These are phyloP conservation scores for Nemania bipapillata DNA, from an alignment of 2,329 filamentous ascomycete genomes.

Conservation along the genomic window DNA sequence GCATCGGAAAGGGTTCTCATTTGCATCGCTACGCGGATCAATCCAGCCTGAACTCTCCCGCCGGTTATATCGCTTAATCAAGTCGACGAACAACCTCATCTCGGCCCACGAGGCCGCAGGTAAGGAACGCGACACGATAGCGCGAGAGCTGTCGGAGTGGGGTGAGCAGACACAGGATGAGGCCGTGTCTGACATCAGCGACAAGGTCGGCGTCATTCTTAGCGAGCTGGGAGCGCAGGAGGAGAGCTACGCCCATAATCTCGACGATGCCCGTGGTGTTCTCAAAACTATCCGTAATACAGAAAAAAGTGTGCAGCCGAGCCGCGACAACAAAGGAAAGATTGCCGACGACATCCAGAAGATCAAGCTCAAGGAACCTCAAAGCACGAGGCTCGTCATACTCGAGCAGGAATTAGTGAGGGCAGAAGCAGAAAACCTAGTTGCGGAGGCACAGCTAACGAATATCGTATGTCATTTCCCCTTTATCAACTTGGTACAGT, in stretches of 20 bases:
- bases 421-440: conserved; percentile 93
- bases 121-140: conserved; percentile 84
- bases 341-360: conserved; percentile 91
- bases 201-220: conserved; percentile 93
- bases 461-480: conserved; percentile 76
- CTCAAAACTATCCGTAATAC: conserved; percentile 96
- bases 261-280: conserved; percentile 84
- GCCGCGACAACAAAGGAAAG: conserved; percentile 85
- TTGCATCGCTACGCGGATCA: conserved; percentile 85
- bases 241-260: conserved; percentile 82
- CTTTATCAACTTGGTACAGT: background rate
- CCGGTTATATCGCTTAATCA: conserved; percentile 90
- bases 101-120: conserved; percentile 84
- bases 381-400: conserved; percentile 80
- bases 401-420: conserved; percentile 96
- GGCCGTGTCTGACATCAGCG: conserved; percentile 85
- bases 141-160: conserved; percentile 94
- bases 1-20: conserved; percentile 78
- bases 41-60: conserved; percentile 89
- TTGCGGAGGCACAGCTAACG: conserved; percentile 94
- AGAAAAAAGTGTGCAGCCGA: conserved; percentile 93
- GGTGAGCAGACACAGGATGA: conserved; percentile 92
- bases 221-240: conserved; percentile 95
- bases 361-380: conserved; percentile 90
- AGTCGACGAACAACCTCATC: conserved; percentile 91